A percentile compares a stretch with the other conserved stretches of the same genome.
Conservation (phyloP, 2,329 filamentous ascomycete species). For the Colletotrichum falcatum region DNA sequence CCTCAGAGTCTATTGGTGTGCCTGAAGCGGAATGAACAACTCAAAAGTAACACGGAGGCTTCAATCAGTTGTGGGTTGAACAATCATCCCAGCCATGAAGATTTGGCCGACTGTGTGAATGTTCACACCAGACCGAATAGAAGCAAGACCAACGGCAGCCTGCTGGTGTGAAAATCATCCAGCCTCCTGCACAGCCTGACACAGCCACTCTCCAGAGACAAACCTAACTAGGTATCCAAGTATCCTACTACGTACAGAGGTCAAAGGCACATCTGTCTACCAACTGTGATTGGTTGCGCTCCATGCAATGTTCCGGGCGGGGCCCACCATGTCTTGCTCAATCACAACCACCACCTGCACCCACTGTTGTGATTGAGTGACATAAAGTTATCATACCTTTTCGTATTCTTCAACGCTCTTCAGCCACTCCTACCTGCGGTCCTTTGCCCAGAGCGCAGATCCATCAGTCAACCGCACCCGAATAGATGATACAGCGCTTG, state of each 20-base stretch:
- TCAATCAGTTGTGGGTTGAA: no score
- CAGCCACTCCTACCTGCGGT: neutral
- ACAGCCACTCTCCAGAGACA: neutral
- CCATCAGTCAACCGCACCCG: neutral
- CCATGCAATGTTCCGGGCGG: neutral
- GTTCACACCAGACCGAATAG: neutral
- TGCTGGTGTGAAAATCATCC: no score
- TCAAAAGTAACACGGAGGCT: no score
- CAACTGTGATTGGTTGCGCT: neutral
- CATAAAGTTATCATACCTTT: slow-evolving; percentile 17
- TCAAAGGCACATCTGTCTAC: no score
- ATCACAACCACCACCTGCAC: slow-evolving; percentile 10
- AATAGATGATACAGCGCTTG: neutral
- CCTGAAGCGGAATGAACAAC: neutral
- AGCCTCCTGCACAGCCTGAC: neutral
- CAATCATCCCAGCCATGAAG: no score
- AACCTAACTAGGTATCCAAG: no score
- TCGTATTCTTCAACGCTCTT: slow-evolving; percentile 6
- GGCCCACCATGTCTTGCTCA: neutral
- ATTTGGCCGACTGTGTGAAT: neutral
- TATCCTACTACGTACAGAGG: no score
- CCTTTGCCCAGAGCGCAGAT: slow-evolving; percentile 4
- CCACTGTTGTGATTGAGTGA: neutral
- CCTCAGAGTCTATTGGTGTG: neutral
- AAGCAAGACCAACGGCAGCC: neutral